Conservation (phyloP, 768 basidiomycete genomes). For the Tricholoma saponaceum region DNA sequence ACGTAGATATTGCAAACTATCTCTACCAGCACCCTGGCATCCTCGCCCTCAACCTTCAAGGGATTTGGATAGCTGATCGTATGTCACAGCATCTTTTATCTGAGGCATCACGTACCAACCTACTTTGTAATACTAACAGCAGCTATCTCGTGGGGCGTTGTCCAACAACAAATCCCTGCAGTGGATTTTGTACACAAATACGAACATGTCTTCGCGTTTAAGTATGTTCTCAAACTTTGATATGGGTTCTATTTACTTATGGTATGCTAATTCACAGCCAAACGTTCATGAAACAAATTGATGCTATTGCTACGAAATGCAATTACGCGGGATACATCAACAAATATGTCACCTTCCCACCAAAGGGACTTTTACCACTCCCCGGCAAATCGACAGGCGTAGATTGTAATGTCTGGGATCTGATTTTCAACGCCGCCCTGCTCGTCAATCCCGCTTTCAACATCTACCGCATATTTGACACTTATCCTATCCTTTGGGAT, state of each 20-base stretch:
- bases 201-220: conserved; percentile 64
- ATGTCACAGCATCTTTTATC: conserved; percentile 16
- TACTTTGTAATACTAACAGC: conserved; percentile 38
- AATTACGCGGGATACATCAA: conserved; percentile 60
- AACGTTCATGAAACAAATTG: conserved; percentile 56
- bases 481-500: conserved; percentile 71
- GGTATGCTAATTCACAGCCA: conserved; percentile 28
- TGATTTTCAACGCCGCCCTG: conserved; percentile 59
- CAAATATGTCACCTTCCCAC: conserved; percentile 65
- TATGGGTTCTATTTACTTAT: background rate
- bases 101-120: background rate
- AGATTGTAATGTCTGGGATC: conserved; percentile 66
- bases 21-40: conserved; percentile 55
- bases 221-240: conserved; percentile 36
- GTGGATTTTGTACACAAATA: conserved; percentile 75
- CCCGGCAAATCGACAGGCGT: conserved; percentile 50
- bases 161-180: conserved; percentile 67
- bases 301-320: conserved; percentile 49
- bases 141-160: conserved; percentile 55
- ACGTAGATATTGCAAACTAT: conserved; percentile 67
- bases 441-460: conserved; percentile 72
- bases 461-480: conserved; percentile 75
- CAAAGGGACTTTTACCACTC: conserved; percentile 60
- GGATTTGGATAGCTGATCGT: conserved; percentile 75
- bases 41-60: conserved; percentile 57